Evolutionary conservation across 2,329 filamentous ascomycete genomes (phyloP).

Genomic region (Fusarium nygamai): DNA sequence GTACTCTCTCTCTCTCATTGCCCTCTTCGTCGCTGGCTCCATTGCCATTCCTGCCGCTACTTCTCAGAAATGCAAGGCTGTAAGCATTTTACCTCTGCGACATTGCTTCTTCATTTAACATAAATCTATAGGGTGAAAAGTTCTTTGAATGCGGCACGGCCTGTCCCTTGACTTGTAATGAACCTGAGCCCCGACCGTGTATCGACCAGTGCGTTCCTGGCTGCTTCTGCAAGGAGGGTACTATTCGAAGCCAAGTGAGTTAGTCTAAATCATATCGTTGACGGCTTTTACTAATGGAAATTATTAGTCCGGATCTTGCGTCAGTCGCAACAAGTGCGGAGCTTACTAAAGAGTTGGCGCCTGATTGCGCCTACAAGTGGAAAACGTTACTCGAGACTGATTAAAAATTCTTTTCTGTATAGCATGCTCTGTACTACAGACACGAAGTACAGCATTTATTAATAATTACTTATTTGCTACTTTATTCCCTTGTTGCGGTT

Average conservation of each 20-base stretch:
- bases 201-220: background rate
- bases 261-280: fast-evolving
- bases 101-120: background rate
- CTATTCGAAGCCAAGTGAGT: background rate
- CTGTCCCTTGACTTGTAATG: background rate
- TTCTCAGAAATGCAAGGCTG: background rate
- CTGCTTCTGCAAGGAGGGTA: background rate
- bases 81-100: background rate
- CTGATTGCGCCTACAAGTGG: fast-evolving
- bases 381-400: fast-evolving
- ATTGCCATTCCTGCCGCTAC: background rate
- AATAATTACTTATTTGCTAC: fast-evolving
- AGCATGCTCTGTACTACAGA: background rate
- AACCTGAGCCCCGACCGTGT: background rate
- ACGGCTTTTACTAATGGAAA: fast-evolving
- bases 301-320: background rate
- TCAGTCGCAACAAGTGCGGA: background rate
- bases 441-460: background rate
- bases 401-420: background rate
- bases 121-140: fast-evolving
- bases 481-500: fast-evolving
- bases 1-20: background rate
- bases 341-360: background rate
- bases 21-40: background rate
- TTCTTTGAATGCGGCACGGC: background rate